Percentiles rank a stretch among this genome's conserved stretches.
These are phyloP conservation scores for Cladophialophora immunda DNA, from an alignment of 2,329 filamentous ascomycete genomes.

Conservation along the genomic window DNA sequence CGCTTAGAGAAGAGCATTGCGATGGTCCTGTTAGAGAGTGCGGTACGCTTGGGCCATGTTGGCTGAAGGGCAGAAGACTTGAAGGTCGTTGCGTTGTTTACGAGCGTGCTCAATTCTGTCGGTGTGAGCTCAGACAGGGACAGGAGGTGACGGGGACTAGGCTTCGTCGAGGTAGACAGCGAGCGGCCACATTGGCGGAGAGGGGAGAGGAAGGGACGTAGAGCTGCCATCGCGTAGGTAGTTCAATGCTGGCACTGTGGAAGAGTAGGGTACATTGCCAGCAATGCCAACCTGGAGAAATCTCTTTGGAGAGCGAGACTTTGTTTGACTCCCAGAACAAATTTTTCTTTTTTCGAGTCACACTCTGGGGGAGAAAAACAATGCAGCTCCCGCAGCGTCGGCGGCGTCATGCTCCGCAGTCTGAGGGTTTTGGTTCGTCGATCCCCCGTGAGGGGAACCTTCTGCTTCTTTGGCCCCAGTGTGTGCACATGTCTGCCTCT, in stretches of 20 bases:
- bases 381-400: conserved; percentile 3
- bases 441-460: conserved; percentile 6
- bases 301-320: background rate
- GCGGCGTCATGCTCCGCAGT: conserved; percentile 17
- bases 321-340: background rate
- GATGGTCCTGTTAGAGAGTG: conserved; percentile 79
- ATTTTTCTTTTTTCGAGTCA: conserved; percentile 23
- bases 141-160: conserved; percentile 82
- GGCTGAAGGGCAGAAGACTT: conserved; percentile 80
- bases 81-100: conserved; percentile 80
- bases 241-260: conserved; percentile 1
- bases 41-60: conserved; percentile 61
- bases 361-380: conserved; percentile 10
- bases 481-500: background rate
- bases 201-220: conserved; percentile 28
- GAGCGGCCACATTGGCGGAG: conserved; percentile 24
- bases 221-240: conserved; percentile 23
- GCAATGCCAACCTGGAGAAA: conserved; percentile 9
- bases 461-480: background rate
- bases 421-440: conserved; percentile 20
- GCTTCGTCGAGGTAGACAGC: conserved; percentile 53
- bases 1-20: conserved; percentile 98
- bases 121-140: conserved; percentile 87
- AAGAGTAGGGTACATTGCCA: conserved; percentile 16
- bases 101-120: conserved; percentile 79